Percentiles rank a stretch among this genome's conserved stretches.
Evolutionary conservation across 176 grass and related monocot genomes (phyloP).

Genomic region (Melocanna baccifera): DNA sequence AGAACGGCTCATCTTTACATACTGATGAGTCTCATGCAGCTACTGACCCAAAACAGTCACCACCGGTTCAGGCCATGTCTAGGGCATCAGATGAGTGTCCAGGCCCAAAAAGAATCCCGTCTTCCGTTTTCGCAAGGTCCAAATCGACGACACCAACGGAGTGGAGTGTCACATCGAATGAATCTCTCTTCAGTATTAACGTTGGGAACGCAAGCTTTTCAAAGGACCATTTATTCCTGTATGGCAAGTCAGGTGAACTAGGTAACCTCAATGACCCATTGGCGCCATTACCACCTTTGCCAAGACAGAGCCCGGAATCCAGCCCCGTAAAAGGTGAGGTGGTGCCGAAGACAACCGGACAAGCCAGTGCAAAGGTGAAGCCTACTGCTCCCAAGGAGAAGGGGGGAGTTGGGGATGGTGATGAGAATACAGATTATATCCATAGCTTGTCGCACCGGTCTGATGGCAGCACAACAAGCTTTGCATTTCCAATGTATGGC

Average conservation of each 20-base stretch:
- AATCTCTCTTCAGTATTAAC: slow-evolving; percentile 82
- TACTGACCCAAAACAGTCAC: slow-evolving; percentile 27
- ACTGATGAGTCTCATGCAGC: not conserved
- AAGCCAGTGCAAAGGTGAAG: slow-evolving; percentile 10
- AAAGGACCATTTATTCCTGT: slow-evolving; percentile 39
- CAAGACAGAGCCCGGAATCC: not conserved
- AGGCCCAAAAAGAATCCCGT: slow-evolving; percentile 67
- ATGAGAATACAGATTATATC: slow-evolving; percentile 5
- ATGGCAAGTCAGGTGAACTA: slow-evolving; percentile 40
- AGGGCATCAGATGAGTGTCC: slow-evolving; percentile 31
- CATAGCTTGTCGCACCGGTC: slow-evolving; percentile 42
- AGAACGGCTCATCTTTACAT: not conserved
- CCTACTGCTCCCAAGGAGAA: slow-evolving; percentile 12
- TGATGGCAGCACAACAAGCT: slow-evolving; percentile 56
- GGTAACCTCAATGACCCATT: slow-evolving; percentile 35
- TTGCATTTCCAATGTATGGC: slow-evolving; percentile 80
- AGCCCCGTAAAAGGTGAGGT: not conserved
- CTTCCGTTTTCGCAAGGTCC: slow-evolving; percentile 40
- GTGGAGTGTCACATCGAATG: slow-evolving; percentile 77
- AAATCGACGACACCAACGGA: slow-evolving; percentile 45
- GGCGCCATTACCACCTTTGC: slow-evolving; percentile 24
- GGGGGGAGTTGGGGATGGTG: slow-evolving; percentile 3
- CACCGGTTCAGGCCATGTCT: slow-evolving; percentile 36
- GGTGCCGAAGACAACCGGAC: not conserved
- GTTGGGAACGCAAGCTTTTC: slow-evolving; percentile 59